phyloP scores from a whole-genome alignment of 768 basidiomycete genomes.

The Kwoniella heveanensis region DNA sequence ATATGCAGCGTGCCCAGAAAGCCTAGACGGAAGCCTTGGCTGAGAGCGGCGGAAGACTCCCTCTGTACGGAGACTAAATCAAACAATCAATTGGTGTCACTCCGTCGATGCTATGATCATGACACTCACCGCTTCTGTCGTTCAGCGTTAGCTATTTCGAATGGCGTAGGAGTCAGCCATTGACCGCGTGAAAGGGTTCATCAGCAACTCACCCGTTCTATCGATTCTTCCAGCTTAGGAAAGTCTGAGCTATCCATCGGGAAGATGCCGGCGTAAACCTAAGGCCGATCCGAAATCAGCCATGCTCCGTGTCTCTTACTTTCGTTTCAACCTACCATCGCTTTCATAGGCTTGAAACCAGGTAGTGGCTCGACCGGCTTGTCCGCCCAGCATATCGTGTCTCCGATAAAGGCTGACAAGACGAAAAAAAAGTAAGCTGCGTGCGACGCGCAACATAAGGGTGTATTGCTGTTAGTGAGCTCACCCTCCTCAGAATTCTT shows the following conservation, averaged over 20 bases:
- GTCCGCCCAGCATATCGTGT: constrained; percentile 80
- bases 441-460: too few relatives aligned
- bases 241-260: constrained; percentile 91
- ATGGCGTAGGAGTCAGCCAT: background rate
- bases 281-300: constrained; percentile 10
- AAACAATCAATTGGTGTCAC: constrained; percentile 61
- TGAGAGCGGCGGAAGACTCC: constrained; percentile 89
- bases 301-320: too few relatives aligned
- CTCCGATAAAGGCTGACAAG: constrained; percentile 67
- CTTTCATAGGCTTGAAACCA: constrained; percentile 86
- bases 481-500: constrained; percentile 91
- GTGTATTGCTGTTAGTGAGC: too few relatives aligned
- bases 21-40: constrained; percentile 91
- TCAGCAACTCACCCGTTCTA: constrained; percentile 74
- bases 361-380: constrained; percentile 77
- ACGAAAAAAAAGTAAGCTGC: too few relatives aligned
- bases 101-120: background rate
- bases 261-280: constrained; percentile 95
- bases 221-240: constrained; percentile 90
- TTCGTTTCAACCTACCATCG: constrained; percentile 85
- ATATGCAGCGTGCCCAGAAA: constrained; percentile 95
- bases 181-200: too few relatives aligned
- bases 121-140: constrained; percentile 51
- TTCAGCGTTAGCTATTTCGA: constrained; percentile 49
- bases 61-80: constrained; percentile 83